Conservation (phyloP, 345 rosid species). For the Microthlaspi erraticum region DNA sequence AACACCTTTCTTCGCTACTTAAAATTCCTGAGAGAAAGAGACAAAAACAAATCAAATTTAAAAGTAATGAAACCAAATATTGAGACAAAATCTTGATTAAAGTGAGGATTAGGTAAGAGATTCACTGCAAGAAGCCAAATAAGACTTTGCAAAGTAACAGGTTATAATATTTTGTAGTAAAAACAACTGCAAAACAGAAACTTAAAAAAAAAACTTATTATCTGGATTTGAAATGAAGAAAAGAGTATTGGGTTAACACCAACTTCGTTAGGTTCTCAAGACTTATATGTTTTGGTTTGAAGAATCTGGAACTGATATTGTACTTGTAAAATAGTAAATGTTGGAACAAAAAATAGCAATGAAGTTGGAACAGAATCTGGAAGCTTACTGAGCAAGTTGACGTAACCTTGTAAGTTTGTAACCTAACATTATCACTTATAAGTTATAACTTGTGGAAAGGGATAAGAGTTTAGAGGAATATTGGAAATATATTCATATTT, state of each 20-base stretch:
- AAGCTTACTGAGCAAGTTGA: background rate
- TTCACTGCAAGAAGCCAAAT: slow-evolving; percentile 25
- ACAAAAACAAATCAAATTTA: slow-evolving; percentile 6
- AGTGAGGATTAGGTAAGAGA: slow-evolving; percentile 40
- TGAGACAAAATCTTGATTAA: slow-evolving; percentile 34
- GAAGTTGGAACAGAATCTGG: slow-evolving; percentile 4
- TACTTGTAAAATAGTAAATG: background rate
- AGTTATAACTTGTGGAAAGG: background rate
- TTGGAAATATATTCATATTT: background rate
- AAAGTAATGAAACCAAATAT: slow-evolving; percentile 31
- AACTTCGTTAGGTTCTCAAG: slow-evolving; percentile 4
- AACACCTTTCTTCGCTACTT: slow-evolving; percentile 39
- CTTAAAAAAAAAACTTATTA: background rate
- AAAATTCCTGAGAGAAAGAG: slow-evolving; percentile 13
- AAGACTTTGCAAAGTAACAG: slow-evolving; percentile 23
- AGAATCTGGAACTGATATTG: background rate
- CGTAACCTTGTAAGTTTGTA: background rate
- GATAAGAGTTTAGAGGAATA: background rate
- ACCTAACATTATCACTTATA: background rate
- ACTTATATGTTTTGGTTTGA: slow-evolving; percentile 4
- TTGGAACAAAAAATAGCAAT: background rate
- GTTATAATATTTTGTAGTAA: slow-evolving; percentile 1
- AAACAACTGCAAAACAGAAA: background rate
- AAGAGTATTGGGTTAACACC: background rate
- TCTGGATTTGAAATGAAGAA: background rate